phyloP scores from a whole-genome alignment of 2,329 filamentous ascomycete species.

The Aspergillus spinulosporus region DNA sequence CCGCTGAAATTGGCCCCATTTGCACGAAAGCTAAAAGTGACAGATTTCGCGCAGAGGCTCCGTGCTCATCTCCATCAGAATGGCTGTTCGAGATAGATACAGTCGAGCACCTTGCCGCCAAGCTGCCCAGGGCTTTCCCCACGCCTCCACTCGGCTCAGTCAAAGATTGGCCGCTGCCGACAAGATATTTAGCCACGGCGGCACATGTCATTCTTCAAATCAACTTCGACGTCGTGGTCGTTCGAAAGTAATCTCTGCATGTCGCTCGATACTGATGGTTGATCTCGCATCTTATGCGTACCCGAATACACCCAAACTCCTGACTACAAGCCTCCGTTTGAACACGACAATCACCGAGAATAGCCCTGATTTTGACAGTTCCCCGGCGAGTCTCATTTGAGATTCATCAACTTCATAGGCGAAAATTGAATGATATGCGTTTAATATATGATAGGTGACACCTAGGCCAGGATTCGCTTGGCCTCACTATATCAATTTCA shows the following conservation, averaged over 20 bases:
- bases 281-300: not conserved
- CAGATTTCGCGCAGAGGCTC: not conserved
- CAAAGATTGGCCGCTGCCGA: slow-evolving; percentile 11
- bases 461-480: not conserved
- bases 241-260: not conserved
- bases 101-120: slow-evolving; percentile 2
- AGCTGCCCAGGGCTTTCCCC: slow-evolving; percentile 18
- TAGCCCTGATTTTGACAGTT: not conserved
- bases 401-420: not conserved
- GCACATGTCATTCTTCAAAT: not conserved
- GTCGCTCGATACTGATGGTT: not conserved
- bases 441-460: not conserved
- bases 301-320: not conserved
- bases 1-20: not conserved
- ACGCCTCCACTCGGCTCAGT: slow-evolving; percentile 22
- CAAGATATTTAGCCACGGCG: slow-evolving; percentile 2
- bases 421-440: not conserved
- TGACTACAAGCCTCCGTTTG: not conserved
- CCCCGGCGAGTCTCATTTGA: not conserved
- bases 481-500: not conserved
- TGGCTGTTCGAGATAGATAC: slow-evolving; percentile 10
- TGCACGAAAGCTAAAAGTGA: not conserved
- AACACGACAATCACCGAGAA: slow-evolving; percentile 1
- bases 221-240: not conserved
- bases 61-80: not conserved